Conservation (phyloP, 169 alveolate genomes). For the Cryptosporidium bovis region DNA sequence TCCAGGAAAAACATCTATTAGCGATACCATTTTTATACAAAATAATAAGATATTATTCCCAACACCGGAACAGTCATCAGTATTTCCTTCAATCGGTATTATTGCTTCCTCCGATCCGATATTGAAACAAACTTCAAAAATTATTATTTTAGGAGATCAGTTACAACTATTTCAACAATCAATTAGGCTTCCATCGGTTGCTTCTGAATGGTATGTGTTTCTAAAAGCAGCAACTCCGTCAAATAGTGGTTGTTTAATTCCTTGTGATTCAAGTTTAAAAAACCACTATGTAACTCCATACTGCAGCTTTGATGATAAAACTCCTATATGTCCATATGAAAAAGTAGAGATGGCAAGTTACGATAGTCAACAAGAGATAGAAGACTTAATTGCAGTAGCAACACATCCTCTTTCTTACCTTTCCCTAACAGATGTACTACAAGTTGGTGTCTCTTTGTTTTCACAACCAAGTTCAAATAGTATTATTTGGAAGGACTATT, state of each 20-base stretch:
- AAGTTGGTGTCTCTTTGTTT: constrained; percentile 46
- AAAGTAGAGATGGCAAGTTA: constrained; percentile 17
- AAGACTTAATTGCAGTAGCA: constrained; percentile 60
- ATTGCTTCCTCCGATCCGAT: constrained; percentile 69
- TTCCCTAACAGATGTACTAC: constrained; percentile 37
- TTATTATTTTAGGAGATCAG: constrained; percentile 58
- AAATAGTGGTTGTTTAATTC: constrained; percentile 71
- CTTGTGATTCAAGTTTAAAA: constrained; percentile 50
- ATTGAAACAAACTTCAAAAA: constrained; percentile 21
- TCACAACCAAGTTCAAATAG: constrained; percentile 45
- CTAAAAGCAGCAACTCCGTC: constrained; percentile 64
- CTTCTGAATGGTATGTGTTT: constrained; percentile 48
- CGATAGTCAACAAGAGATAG: constrained; percentile 8
- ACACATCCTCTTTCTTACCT: constrained; percentile 48
- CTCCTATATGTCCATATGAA: constrained; percentile 46
- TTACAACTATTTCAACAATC: constrained; percentile 67
- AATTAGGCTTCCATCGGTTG: constrained; percentile 55
- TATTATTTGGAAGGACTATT: constrained; percentile 47
- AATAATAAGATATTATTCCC: constrained; percentile 43
- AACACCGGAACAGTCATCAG: constrained; percentile 61
- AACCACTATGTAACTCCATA: constrained; percentile 53
- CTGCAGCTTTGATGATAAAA: constrained; percentile 31
- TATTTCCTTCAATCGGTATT: constrained; percentile 37
- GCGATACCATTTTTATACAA: constrained; percentile 46
- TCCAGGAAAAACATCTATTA: constrained; percentile 44